phyloP scores from a whole-genome alignment of 108 stramenopile genomes.

The Pseudonitzschia multiseries region DNA sequence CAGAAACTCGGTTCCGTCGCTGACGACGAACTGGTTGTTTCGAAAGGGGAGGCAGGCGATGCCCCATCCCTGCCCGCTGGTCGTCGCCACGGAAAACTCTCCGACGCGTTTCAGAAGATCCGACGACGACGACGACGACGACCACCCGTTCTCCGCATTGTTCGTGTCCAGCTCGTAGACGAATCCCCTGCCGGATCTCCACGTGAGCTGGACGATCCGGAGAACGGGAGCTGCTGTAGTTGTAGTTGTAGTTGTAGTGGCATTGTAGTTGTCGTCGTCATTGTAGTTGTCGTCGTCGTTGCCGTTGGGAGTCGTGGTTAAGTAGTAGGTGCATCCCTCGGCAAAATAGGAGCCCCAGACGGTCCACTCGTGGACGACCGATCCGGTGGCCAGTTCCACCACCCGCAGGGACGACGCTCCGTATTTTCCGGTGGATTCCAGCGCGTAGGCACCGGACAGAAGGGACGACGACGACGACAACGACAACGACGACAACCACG shows the following conservation, averaged over 20 bases:
- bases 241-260: neutral
- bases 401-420: slow-evolving; percentile 59
- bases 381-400: slow-evolving; percentile 54
- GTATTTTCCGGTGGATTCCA: slow-evolving; percentile 77
- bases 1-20: slow-evolving; percentile 68
- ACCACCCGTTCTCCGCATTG: too few species aligned
- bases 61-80: slow-evolving; percentile 79
- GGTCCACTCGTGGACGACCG: slow-evolving; percentile 42
- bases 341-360: slow-evolving; percentile 58
- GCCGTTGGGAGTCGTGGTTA: neutral
- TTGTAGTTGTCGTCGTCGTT: neutral
- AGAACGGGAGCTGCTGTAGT: neutral
- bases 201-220: slow-evolving; percentile 65
- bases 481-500: too few species aligned
- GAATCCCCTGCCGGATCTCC: slow-evolving; percentile 64
- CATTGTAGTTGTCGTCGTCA: neutral
- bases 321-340: slow-evolving; percentile 67
- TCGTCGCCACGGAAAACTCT: slow-evolving; percentile 44
- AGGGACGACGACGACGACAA: neutral
- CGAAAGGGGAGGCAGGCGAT: slow-evolving; percentile 61
- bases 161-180: slow-evolving; percentile 63
- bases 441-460: slow-evolving; percentile 27
- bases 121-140: too few species aligned
- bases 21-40: slow-evolving; percentile 68
- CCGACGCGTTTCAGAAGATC: too few species aligned